Evolutionary conservation across 768 basidiomycete genomes (phyloP).

Genomic region (Naganishia vaughanmartiniae): DNA sequence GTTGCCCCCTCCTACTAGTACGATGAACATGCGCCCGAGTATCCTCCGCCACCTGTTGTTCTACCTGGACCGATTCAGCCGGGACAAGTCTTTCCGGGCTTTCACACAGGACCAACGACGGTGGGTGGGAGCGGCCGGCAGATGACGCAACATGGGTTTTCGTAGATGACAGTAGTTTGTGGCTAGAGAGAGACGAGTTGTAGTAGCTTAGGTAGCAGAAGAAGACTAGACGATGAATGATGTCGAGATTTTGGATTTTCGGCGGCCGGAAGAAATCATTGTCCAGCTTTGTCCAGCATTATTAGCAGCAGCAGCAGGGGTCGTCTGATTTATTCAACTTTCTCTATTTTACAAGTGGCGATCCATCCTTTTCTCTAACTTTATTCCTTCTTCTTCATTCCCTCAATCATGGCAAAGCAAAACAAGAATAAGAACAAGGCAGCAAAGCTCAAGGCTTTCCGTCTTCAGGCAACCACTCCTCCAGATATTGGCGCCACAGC

Average conservation of each 20-base stretch:
- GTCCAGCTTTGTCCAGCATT: background rate
- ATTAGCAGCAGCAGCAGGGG: no score
- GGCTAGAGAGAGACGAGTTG: no score
- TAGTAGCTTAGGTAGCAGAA: no score
- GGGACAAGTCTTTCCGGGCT: background rate
- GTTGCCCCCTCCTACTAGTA: constrained; percentile 54
- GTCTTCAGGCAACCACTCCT: constrained; percentile 14
- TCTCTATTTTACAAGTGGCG: no score
- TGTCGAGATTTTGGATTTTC: background rate
- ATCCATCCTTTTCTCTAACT: background rate
- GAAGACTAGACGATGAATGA: no score
- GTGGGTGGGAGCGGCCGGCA: no score
- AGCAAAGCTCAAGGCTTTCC: constrained; percentile 32
- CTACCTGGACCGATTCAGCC: constrained; percentile 55
- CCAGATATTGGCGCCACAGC: background rate
- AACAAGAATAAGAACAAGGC: constrained; percentile 32
- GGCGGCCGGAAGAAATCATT: background rate
- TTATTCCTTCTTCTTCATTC: background rate
- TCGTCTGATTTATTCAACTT: no score
- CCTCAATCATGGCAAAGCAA: constrained; percentile 12
- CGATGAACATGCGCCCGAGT: constrained; percentile 75
- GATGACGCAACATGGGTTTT: no score
- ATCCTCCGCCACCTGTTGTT: constrained; percentile 80
- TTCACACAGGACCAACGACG: background rate
- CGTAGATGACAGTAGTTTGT: no score